Evolutionary conservation across 2,329 filamentous ascomycete genomes (phyloP).

Genomic region (Stenocarpella maydis): DNA sequence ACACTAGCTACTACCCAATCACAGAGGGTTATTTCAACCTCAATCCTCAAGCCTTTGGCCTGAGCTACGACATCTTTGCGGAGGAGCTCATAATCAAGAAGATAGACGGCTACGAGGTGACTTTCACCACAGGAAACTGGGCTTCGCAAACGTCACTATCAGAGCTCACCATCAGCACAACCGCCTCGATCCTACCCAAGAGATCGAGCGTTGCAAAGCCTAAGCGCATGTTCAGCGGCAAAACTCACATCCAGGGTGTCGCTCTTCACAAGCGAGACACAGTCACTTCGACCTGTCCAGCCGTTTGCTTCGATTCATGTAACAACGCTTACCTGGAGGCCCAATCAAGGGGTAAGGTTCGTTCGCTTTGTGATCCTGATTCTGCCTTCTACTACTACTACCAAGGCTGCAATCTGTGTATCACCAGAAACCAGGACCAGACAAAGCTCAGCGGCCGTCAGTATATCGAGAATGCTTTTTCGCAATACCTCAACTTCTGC

Average conservation of each 20-base stretch:
- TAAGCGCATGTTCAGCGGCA: slow-evolving; percentile 32
- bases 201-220: slow-evolving; percentile 33
- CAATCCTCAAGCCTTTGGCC: slow-evolving; percentile 68
- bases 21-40: slow-evolving; percentile 70
- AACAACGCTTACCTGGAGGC: slow-evolving; percentile 58
- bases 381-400: slow-evolving; percentile 53
- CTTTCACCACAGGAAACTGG: slow-evolving; percentile 64
- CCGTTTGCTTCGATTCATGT: slow-evolving; percentile 62
- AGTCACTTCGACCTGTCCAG: slow-evolving; percentile 47
- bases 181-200: slow-evolving; percentile 32
- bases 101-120: slow-evolving; percentile 49
- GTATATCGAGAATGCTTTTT: slow-evolving; percentile 50
- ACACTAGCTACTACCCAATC: slow-evolving; percentile 61
- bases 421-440: slow-evolving; percentile 41
- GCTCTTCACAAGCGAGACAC: slow-evolving; percentile 50
- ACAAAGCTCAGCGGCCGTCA: slow-evolving; percentile 42
- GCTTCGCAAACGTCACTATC: slow-evolving; percentile 59
- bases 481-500: slow-evolving; percentile 59
- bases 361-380: slow-evolving; percentile 51
- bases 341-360: slow-evolving; percentile 55
- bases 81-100: slow-evolving; percentile 49
- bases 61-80: slow-evolving; percentile 69
- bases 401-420: slow-evolving; percentile 53
- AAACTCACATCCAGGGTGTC: slow-evolving; percentile 26
- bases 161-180: slow-evolving; percentile 43